Evolutionary conservation across 2,329 filamentous ascomycete species (phyloP).

Genomic region (Trichoderma aggressivum): DNA sequence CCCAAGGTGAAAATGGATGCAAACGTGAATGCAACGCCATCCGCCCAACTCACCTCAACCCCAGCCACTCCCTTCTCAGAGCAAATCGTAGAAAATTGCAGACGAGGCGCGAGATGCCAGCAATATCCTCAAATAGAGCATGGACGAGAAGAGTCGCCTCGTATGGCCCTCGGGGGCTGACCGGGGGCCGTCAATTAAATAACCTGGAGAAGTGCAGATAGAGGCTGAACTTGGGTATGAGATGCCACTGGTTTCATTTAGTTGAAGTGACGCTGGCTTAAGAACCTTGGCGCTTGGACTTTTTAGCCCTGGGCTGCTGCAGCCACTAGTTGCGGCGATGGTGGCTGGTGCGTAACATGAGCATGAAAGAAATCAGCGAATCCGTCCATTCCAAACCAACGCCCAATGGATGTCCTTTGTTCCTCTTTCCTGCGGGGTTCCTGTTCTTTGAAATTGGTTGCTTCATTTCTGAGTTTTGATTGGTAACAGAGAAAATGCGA

Average conservation of each 20-base stretch:
- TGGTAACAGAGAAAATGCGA: background rate
- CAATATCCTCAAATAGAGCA: background rate
- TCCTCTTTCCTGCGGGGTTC: background rate
- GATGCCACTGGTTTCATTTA: background rate
- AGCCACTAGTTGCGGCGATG: background rate
- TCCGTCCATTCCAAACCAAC: background rate
- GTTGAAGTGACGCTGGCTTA: background rate
- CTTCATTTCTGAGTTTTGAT: background rate
- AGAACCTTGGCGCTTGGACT: background rate
- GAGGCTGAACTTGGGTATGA: background rate
- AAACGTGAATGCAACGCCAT: background rate
- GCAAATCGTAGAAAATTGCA: background rate
- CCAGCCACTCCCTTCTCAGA: background rate
- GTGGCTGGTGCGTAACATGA: constrained; percentile 7
- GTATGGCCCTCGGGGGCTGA: background rate
- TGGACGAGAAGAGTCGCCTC: background rate
- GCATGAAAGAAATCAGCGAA: background rate
- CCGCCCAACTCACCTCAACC: constrained; percentile 5
- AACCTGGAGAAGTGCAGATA: background rate
- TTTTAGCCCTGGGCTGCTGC: constrained; percentile 1
- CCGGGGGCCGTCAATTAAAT: background rate
- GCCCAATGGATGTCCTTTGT: background rate
- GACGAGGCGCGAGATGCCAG: background rate
- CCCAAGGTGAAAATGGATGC: background rate
- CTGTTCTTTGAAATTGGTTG: background rate